These are phyloP conservation scores for Eimeria falciformis DNA, from an alignment of 169 alveolate species.

Conservation along the genomic window DNA sequence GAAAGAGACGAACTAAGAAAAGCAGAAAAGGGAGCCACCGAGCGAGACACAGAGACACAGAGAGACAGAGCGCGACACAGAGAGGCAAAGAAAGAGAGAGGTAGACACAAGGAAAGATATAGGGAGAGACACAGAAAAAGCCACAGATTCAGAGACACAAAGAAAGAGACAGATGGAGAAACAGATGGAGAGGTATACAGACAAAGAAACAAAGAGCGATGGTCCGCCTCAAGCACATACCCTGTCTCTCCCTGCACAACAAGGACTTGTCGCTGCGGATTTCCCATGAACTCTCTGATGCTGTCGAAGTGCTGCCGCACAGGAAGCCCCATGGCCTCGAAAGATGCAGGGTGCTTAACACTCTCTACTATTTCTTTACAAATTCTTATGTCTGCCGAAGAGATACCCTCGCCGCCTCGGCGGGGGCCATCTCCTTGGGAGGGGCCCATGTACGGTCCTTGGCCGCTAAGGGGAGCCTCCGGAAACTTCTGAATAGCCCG, in stretches of 20 bases:
- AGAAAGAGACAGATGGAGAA: constrained; percentile 22
- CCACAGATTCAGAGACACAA: neutral
- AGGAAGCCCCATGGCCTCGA: constrained; percentile 49
- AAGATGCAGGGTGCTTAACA: neutral
- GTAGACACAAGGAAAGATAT: neutral
- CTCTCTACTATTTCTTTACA: neutral
- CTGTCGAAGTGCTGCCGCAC: constrained; percentile 54
- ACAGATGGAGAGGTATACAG: neutral
- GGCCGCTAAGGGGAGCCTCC: neutral
- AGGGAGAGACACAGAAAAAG: neutral
- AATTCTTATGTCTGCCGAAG: neutral
- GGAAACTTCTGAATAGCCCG: neutral
- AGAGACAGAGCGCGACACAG: constrained; percentile 31
- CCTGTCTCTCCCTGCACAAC: constrained; percentile 60
- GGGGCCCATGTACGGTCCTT: neutral
- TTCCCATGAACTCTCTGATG: constrained; percentile 2
- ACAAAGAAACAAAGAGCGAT: neutral
- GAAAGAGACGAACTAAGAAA: too few relatives aligned
- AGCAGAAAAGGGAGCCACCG: too few relatives aligned
- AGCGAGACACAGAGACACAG: too few relatives aligned
- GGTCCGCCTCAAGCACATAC: neutral
- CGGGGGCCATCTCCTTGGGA: neutral
- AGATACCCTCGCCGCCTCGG: neutral
- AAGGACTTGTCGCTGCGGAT: constrained; percentile 9
- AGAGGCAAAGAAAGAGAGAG: constrained; percentile 2